Evolutionary conservation across 108 stramenopile species (phyloP), one percentile per base, ranked within the genome.

Genomic region (Skeletonema tropicum): DNA sequence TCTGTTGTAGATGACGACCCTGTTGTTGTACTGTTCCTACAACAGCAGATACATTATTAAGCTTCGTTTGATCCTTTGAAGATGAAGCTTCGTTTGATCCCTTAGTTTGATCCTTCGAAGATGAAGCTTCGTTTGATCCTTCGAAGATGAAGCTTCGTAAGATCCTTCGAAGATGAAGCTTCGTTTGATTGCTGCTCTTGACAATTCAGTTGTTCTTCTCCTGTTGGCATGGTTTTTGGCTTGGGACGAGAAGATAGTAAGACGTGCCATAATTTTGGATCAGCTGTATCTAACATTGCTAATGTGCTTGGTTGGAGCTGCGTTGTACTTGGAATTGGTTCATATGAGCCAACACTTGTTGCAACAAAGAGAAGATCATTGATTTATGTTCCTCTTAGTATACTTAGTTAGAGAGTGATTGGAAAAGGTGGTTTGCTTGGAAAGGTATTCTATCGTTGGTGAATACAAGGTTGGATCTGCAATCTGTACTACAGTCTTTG

Each of bases 291-390:
- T n/a, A n/a, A n/a, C 75, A 6, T 42, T 76, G 30, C n/a, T 60
- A 5, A 76, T 76, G 75, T 76, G 75, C 60, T 58, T 76, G n/a
- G 23, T 61, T 76, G 75, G 75, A 76, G 42, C 52, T 68, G 66
- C 52, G 67, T 76, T n/a, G 57, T 68, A 36, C 60, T 76, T 35
- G 75, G 75, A 31, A 26, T 76, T 35, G 75, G 68, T 8, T 68
- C 67, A 8, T 76, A 76, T 33, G 60, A 76, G 3, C 45, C 75
- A 57, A 35, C 55, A 2, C 14, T 35, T n/a, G 14, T 15, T 5
- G 32, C 32, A 33, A 57, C 23, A 36, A 23, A 21, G 0, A 39
- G 38, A 3, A 29, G 62, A 23, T 45, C 45, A 39, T 8, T 21
- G 2, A 49, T 68, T 5, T 76, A 68, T 29, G 75, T 69, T 45